A percentile compares a stretch with the other conserved stretches of the same genome.
Evolutionary conservation across 257 asterid species (phyloP).

Genomic region (Solanum pinnatisectum): DNA sequence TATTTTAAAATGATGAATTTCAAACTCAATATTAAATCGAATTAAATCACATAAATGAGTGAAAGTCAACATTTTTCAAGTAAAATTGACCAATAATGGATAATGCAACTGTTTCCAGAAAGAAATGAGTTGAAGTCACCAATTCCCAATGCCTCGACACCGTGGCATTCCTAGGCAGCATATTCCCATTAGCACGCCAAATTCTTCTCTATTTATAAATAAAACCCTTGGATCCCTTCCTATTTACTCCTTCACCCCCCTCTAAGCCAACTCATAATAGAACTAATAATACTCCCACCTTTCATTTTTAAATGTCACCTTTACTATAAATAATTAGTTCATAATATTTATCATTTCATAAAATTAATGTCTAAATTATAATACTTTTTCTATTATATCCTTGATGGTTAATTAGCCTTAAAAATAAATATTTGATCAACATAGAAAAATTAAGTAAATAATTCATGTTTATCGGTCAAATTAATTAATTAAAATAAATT

Average conservation of each 20-base stretch:
- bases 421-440: too few relatives aligned
- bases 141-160: conserved; percentile 18
- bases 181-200: conserved; percentile 2
- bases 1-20: neutral
- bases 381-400: too few relatives aligned
- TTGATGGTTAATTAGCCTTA: too few relatives aligned
- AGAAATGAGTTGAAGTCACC: neutral
- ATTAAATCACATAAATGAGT: neutral
- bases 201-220: neutral
- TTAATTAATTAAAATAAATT: too few relatives aligned
- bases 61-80: neutral
- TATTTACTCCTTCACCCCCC: neutral
- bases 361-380: too few relatives aligned
- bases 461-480: too few relatives aligned
- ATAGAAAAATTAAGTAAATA: too few relatives aligned
- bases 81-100: neutral
- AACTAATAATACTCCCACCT: too few relatives aligned
- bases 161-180: conserved; percentile 43
- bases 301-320: too few relatives aligned
- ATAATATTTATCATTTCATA: too few relatives aligned
- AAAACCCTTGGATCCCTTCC: neutral
- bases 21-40: neutral
- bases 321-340: too few relatives aligned
- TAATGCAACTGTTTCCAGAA: neutral
- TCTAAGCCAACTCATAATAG: too few relatives aligned